These are phyloP conservation scores for Pouteria campechiana DNA, from an alignment of 179 eudicot species.

Conservation along the genomic window DNA sequence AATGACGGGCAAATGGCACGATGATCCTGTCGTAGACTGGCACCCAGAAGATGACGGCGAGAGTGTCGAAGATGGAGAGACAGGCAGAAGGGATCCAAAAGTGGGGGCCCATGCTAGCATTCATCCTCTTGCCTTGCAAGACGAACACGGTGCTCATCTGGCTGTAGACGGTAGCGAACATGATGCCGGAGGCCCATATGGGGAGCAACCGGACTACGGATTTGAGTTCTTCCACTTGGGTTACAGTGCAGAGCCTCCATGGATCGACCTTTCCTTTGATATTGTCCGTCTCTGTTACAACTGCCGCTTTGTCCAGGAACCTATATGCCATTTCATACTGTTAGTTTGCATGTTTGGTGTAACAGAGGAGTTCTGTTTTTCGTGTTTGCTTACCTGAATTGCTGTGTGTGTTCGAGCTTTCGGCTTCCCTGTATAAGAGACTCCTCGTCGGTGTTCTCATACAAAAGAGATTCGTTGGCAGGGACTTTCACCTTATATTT, in stretches of 20 bases:
- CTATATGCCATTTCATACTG: too few species aligned
- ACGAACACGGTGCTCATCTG: conserved; percentile 76
- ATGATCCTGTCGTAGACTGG: conserved; percentile 37
- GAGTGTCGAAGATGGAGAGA: conserved; percentile 52
- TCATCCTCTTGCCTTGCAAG: conserved; percentile 56
- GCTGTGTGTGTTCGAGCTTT: conserved; percentile 45
- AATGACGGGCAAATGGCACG: conserved; percentile 24
- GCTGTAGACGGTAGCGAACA: conserved; percentile 50
- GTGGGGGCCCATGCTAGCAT: conserved; percentile 37
- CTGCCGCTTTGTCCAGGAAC: conserved; percentile 65
- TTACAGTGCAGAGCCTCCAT: conserved; percentile 62
- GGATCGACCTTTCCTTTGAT: conserved; percentile 17
- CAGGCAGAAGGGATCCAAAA: conserved; percentile 68
- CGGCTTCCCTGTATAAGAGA: conserved; percentile 48
- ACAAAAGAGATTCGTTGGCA: conserved; percentile 20
- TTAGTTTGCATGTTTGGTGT: too few species aligned
- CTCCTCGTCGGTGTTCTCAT: conserved; percentile 34
- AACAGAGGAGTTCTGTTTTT: too few species aligned
- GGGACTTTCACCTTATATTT: conserved; percentile 33
- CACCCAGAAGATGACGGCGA: conserved; percentile 59
- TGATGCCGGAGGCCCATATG: conserved; percentile 52
- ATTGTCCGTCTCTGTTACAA: conserved; percentile 23
- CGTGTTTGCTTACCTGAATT: conserved; percentile 23
- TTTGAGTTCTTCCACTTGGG: conserved; percentile 70
- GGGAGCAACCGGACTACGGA: conserved; percentile 45